These are phyloP conservation scores for Candida sakaeoensis DNA, from an alignment of 805 yeast species.

Conservation along the genomic window DNA sequence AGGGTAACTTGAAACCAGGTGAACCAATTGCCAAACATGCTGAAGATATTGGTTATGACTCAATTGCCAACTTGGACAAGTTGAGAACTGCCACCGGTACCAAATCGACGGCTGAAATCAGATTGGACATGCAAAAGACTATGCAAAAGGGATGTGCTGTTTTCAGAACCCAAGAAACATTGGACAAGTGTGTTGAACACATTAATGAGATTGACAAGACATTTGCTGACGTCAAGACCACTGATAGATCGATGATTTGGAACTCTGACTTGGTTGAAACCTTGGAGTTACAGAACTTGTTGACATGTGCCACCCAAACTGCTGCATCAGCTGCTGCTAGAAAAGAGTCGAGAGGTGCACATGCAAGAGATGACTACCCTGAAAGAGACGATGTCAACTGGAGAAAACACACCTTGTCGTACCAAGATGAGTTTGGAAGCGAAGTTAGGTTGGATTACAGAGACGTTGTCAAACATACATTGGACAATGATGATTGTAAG, in stretches of 20 bases:
- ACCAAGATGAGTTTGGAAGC: conserved; percentile 75
- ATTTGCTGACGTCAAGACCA: conserved; percentile 74
- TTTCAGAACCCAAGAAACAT: conserved; percentile 88
- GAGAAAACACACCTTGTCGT: conserved; percentile 97
- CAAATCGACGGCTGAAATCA: conserved; percentile 79
- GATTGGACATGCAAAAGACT: conserved; percentile 89
- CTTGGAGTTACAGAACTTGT: conserved; percentile 90
- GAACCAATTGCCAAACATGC: conserved; percentile 79
- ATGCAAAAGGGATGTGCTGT: conserved; percentile 98
- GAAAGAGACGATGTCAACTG: conserved; percentile 94
- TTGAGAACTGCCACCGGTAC: conserved; percentile 85
- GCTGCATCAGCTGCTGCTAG: conserved; percentile 93
- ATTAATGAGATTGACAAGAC: conserved; percentile 73
- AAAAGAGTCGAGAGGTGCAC: conserved; percentile 98
- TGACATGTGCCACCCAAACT: conserved; percentile 96
- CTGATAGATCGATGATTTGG: conserved; percentile 99
- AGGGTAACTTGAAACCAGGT: conserved; percentile 83
- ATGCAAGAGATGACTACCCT: conserved; percentile 97
- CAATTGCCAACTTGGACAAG: conserved; percentile 86
- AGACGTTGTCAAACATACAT: conserved; percentile 73
- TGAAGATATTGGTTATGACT: conserved; percentile 82
- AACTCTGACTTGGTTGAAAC: conserved; percentile 97
- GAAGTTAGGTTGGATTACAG: conserved; percentile 79
- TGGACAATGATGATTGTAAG: conserved; percentile 91
- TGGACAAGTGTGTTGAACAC: conserved; percentile 86